A percentile compares a stretch with the other conserved stretches of the same genome.
These are phyloP conservation scores for Gentiana macrophylla DNA, from an alignment of 257 asterid genomes.

Conservation along the genomic window DNA sequence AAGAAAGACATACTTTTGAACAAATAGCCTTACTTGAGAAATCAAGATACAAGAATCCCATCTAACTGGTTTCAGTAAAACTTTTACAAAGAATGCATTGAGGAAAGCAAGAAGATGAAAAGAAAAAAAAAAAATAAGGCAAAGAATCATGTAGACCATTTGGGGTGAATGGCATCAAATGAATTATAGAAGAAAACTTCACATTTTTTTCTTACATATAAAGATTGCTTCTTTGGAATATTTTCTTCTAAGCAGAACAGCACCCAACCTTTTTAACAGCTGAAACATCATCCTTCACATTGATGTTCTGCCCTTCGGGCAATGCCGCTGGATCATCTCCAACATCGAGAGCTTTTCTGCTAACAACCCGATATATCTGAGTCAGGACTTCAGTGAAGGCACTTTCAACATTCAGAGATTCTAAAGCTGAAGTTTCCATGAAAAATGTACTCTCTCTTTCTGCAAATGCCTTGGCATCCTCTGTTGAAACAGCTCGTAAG, in stretches of 20 bases:
- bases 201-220: too few relatives aligned
- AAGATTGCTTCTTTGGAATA: too few relatives aligned
- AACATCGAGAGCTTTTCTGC: slow-evolving; percentile 54
- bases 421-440: slow-evolving; percentile 77
- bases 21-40: too few relatives aligned
- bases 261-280: slow-evolving; percentile 18
- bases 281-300: slow-evolving; percentile 55
- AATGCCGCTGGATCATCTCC: slow-evolving; percentile 40
- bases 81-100: too few relatives aligned
- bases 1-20: too few relatives aligned
- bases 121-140: too few relatives aligned
- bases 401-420: slow-evolving; percentile 59
- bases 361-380: slow-evolving; percentile 44
- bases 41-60: too few relatives aligned
- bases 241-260: slow-evolving; percentile 33
- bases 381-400: slow-evolving; percentile 69
- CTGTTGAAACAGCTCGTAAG: slow-evolving; percentile 55
- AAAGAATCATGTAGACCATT: too few relatives aligned
- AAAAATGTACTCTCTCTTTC: slow-evolving; percentile 48
- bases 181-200: too few relatives aligned
- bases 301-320: slow-evolving; percentile 55
- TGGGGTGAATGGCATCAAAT: too few relatives aligned
- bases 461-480: slow-evolving; percentile 53
- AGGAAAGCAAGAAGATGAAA: too few relatives aligned
- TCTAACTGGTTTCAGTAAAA: too few relatives aligned